These are phyloP conservation scores for Pulveroboletus sp. DNA, from an alignment of 768 basidiomycete genomes.

Conservation along the genomic window DNA sequence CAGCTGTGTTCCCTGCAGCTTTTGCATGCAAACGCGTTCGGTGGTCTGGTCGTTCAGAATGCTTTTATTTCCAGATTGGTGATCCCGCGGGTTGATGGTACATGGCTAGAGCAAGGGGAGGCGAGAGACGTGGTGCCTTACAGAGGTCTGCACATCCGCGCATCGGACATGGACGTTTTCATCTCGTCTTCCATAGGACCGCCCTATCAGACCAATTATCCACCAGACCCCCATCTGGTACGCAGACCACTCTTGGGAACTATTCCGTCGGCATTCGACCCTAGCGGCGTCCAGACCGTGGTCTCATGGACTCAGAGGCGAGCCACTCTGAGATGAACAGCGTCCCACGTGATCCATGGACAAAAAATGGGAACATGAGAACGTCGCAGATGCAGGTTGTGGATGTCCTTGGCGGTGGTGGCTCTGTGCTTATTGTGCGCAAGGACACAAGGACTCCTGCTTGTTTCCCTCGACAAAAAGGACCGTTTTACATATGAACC, in stretches of 20 bases:
- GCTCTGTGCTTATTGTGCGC: neutral
- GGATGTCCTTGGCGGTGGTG: neutral
- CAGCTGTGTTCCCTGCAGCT: neutral
- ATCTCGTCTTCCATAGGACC: constrained; percentile 5
- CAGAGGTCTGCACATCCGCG: neutral
- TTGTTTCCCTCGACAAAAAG: neutral
- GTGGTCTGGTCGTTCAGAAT: neutral
- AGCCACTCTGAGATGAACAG: constrained; percentile 17
- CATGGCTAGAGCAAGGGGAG: neutral
- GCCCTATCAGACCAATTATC: constrained; percentile 4
- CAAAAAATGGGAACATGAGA: constrained; percentile 4
- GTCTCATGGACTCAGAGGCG: neutral
- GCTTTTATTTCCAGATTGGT: neutral
- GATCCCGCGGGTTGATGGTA: neutral
- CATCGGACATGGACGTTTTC: constrained; percentile 8
- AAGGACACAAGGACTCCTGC: constrained; percentile 6
- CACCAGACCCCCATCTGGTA: too few species aligned
- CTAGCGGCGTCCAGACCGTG: constrained; percentile 9
- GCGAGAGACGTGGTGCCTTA: neutral
- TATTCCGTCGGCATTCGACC: neutral
- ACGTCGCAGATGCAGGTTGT: constrained; percentile 2
- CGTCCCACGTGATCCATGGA: neutral
- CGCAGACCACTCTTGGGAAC: too few species aligned
- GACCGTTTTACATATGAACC: neutral
- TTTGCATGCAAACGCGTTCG: neutral